These are phyloP conservation scores for Stramenopiles sp. DNA, from an alignment of 352 stramenopile species.

Conservation along the genomic window DNA sequence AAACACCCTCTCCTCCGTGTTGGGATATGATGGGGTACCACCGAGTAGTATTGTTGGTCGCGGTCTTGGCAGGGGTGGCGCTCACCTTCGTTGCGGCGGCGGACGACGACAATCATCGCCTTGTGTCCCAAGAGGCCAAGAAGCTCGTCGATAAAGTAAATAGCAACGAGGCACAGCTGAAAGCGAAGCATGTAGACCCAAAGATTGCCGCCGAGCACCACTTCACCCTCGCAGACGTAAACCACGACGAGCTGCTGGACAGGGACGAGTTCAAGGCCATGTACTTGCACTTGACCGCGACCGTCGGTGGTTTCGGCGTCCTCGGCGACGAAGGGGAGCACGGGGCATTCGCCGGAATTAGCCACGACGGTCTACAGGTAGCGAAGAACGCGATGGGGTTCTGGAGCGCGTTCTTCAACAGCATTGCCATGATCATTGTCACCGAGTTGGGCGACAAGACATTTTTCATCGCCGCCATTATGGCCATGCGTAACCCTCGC, in stretches of 20 bases:
- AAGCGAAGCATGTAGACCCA: too few relatives aligned
- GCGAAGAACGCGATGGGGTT: constrained; percentile 37
- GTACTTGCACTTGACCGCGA: constrained; percentile 35
- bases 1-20: too few relatives aligned
- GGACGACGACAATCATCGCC: too few relatives aligned
- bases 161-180: too few relatives aligned
- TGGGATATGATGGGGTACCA: too few relatives aligned
- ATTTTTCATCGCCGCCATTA: constrained; percentile 95
- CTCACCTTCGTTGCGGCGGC: too few relatives aligned
- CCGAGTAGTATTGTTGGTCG: too few relatives aligned
- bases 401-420: constrained; percentile 55
- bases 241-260: constrained; percentile 47
- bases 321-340: constrained; percentile 17
- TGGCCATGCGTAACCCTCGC: constrained; percentile 83
- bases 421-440: constrained; percentile 85
- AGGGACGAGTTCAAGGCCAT: constrained; percentile 36
- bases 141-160: too few relatives aligned
- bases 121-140: too few relatives aligned
- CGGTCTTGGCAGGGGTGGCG: too few relatives aligned
- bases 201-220: too few relatives aligned
- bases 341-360: not conserved
- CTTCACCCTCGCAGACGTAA: constrained; percentile 41
- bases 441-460: constrained; percentile 98
- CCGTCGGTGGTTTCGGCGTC: not conserved
- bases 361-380: constrained; percentile 14